Conservation (phyloP, 257 asterid species). For the Linderniella brevidens region DNA sequence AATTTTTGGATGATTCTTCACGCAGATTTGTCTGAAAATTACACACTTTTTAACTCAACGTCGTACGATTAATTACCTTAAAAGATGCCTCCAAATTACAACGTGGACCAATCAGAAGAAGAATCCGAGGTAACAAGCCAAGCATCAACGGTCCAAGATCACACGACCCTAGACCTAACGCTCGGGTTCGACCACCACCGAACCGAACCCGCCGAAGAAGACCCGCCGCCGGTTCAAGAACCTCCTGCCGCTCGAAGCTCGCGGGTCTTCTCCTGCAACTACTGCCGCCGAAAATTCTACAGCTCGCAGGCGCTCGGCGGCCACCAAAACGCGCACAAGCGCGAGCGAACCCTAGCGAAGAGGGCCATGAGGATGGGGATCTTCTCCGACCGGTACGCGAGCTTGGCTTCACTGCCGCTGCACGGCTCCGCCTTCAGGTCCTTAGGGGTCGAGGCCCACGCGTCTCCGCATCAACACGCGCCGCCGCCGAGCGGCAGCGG, state of each 20-base stretch:
- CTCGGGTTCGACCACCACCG: background rate
- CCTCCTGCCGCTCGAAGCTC: slow-evolving; percentile 25
- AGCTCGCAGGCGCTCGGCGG: slow-evolving; percentile 95
- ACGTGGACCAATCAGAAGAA: background rate
- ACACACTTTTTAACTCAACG: too few species aligned
- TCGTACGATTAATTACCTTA: too few species aligned
- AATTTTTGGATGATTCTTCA: too few species aligned
- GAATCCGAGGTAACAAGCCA: slow-evolving; percentile 5
- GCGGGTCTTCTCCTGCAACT: slow-evolving; percentile 76
- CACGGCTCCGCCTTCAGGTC: slow-evolving; percentile 63
- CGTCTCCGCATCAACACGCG: slow-evolving; percentile 25
- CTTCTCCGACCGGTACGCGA: slow-evolving; percentile 63
- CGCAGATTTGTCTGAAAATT: too few species aligned
- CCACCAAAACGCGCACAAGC: slow-evolving; percentile 88
- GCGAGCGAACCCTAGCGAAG: slow-evolving; percentile 79
- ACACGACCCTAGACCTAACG: background rate
- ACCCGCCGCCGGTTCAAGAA: slow-evolving; percentile 14
- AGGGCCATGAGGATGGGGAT: slow-evolving; percentile 81
- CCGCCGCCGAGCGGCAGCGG: slow-evolving; percentile 21
- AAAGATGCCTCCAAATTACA: too few species aligned
- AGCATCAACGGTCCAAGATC: background rate
- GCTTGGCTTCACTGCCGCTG: slow-evolving; percentile 69
- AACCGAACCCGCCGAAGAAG: slow-evolving; percentile 47
- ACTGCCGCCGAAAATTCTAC: slow-evolving; percentile 79
- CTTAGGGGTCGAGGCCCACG: slow-evolving; percentile 70